A percentile compares a stretch with the other conserved stretches of the same genome.
Evolutionary conservation across 306 rosid species (phyloP).

Genomic region (Alnus rubra): DNA sequence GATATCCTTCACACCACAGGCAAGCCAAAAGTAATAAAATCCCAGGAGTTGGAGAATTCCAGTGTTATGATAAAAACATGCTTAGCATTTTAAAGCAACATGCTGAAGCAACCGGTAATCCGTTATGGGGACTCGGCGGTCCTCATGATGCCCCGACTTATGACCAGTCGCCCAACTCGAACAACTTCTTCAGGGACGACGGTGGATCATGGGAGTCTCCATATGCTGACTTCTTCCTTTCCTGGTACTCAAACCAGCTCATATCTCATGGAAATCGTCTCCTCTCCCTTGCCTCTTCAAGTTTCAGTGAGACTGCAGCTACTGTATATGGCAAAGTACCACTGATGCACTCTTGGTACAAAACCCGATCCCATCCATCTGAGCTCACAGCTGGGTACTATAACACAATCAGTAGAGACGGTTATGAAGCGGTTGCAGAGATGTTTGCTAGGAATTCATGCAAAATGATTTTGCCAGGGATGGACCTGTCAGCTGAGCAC

Average conservation of each 20-base stretch:
- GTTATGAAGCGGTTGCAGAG: slow-evolving; percentile 64
- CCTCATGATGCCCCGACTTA: slow-evolving; percentile 82
- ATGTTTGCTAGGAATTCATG: slow-evolving; percentile 73
- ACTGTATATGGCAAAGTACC: slow-evolving; percentile 63
- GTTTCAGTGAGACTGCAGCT: slow-evolving; percentile 48
- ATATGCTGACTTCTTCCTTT: slow-evolving; percentile 88
- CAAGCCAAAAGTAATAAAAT: slow-evolving; percentile 21
- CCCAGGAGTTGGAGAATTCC: slow-evolving; percentile 80
- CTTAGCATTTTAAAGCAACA: slow-evolving; percentile 64
- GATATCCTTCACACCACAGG: slow-evolving; percentile 75
- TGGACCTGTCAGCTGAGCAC: slow-evolving; percentile 74
- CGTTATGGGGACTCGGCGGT: slow-evolving; percentile 93
- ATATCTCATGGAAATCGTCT: slow-evolving; percentile 64
- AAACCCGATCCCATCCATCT: slow-evolving; percentile 68
- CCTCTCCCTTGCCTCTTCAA: slow-evolving; percentile 63
- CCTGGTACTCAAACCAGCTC: slow-evolving; percentile 88
- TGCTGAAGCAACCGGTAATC: slow-evolving; percentile 76
- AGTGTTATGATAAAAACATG: slow-evolving; percentile 86
- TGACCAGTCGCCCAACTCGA: slow-evolving; percentile 46
- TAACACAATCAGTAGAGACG: slow-evolving; percentile 63
- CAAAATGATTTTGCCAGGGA: slow-evolving; percentile 76
- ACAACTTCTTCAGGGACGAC: slow-evolving; percentile 61
- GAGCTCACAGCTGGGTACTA: slow-evolving; percentile 85
- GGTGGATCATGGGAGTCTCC: slow-evolving; percentile 84
- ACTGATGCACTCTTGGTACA: slow-evolving; percentile 76